Evolutionary conservation across 1,284 basidiomycete species (phyloP).

Genomic region (Vanrija humicola): DNA sequence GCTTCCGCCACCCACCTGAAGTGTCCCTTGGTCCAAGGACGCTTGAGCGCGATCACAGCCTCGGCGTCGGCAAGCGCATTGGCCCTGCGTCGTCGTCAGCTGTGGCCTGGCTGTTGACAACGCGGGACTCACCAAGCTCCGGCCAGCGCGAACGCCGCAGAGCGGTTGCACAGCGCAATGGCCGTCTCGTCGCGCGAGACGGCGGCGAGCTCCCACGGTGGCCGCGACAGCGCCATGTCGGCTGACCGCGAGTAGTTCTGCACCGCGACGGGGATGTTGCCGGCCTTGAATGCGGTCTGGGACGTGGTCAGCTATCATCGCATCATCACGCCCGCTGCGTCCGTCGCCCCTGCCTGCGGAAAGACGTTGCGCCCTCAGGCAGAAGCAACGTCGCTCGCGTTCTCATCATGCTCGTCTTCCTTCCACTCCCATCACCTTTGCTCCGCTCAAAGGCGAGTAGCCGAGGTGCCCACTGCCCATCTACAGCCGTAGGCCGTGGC

Average conservation of each 20-base stretch:
- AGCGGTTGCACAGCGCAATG: slow-evolving; percentile 83
- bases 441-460: too few species aligned
- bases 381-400: too few species aligned
- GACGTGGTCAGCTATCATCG: not conserved
- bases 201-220: slow-evolving; percentile 82
- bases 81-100: slow-evolving; percentile 50
- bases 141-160: slow-evolving; percentile 73
- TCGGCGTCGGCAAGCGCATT: slow-evolving; percentile 88
- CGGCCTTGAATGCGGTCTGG: slow-evolving; percentile 70
- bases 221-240: slow-evolving; percentile 73
- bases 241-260: slow-evolving; percentile 79
- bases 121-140: slow-evolving; percentile 55
- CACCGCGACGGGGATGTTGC: slow-evolving; percentile 71
- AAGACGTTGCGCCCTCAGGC: too few species aligned
- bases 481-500: too few species aligned
- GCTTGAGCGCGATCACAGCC: slow-evolving; percentile 75
- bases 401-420: too few species aligned
- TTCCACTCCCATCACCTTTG: too few species aligned
- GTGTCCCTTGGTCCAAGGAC: slow-evolving; percentile 92
- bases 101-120: not conserved
- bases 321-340: too few species aligned
- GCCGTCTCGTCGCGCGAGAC: slow-evolving; percentile 85
- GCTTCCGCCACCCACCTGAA: slow-evolving; percentile 84
- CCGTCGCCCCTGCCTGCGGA: too few species aligned
- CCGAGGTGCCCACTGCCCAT: too few species aligned